These are phyloP conservation scores for Psilocybe sp. DNA, from an alignment of 768 basidiomycete genomes.

Conservation along the genomic window DNA sequence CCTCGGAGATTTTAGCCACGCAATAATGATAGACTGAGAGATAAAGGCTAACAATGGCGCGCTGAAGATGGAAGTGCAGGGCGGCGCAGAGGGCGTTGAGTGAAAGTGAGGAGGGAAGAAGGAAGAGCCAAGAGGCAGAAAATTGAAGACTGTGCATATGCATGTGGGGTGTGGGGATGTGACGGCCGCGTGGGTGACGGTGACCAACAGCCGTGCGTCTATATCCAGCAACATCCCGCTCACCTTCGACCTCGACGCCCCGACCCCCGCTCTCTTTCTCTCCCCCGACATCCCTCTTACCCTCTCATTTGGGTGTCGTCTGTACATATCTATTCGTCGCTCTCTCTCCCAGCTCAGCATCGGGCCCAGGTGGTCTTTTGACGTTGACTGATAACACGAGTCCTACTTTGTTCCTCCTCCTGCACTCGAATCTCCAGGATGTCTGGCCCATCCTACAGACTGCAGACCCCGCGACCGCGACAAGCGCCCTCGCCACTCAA, in stretches of 20 bases:
- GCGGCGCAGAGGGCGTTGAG: neutral
- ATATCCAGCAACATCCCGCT: conserved; percentile 16
- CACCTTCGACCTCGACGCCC: conserved; percentile 10
- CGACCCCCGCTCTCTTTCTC: conserved; percentile 4
- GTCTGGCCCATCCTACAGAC: conserved; percentile 61
- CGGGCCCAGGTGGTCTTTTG: conserved; percentile 21
- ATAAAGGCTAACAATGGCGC: neutral
- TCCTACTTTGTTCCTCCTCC: conserved; percentile 14
- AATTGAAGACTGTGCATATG: neutral
- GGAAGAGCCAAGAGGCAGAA: neutral
- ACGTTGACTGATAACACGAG: conserved; percentile 11
- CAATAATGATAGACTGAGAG: neutral
- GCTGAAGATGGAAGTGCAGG: neutral
- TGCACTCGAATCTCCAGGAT: conserved; percentile 33
- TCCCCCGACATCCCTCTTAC: conserved; percentile 7
- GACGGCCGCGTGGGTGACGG: conserved; percentile 17
- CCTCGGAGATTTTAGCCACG: neutral
- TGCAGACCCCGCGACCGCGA: conserved; percentile 62
- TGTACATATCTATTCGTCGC: conserved; percentile 14
- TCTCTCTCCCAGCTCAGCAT: conserved; percentile 3
- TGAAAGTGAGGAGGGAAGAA: neutral
- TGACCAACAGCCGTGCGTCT: conserved; percentile 15
- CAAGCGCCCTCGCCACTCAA: conserved; percentile 62
- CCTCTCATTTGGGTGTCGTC: conserved; percentile 9
- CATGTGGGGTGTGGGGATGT: conserved; percentile 5